These are phyloP conservation scores for Oryza longistaminata DNA, from an alignment of 176 grass and related monocot genomes.

Conservation along the genomic window DNA sequence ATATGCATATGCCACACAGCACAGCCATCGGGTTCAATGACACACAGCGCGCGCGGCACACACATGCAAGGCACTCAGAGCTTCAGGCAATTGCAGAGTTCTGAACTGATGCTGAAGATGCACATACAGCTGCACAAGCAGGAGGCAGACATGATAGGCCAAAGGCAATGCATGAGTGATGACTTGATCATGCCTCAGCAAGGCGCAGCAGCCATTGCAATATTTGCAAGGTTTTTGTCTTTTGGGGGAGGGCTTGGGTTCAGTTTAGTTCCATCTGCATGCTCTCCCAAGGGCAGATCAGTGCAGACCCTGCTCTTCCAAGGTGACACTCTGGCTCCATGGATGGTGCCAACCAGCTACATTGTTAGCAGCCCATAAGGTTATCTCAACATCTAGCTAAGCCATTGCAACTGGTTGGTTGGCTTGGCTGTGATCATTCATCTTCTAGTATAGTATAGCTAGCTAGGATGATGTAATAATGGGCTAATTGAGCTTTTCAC, in stretches of 20 bases:
- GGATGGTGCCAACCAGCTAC: not conserved
- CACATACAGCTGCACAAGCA: not conserved
- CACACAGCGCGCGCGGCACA: not conserved
- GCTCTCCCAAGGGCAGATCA: constrained; percentile 30
- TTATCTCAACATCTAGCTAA: not conserved
- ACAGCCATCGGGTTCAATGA: not conserved
- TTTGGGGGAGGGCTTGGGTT: not conserved
- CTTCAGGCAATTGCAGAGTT: not conserved
- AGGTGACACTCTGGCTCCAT: not conserved
- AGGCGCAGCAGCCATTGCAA: not conserved
- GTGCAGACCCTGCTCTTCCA: constrained; percentile 34
- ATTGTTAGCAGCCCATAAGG: constrained; percentile 32
- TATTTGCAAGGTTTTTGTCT: not conserved
- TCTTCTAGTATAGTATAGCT: too few relatives aligned
- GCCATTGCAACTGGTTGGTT: not conserved
- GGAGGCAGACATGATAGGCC: not conserved
- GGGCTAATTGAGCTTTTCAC: not conserved
- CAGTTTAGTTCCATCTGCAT: not conserved
- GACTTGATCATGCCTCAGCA: not conserved
- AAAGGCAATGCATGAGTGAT: not conserved
- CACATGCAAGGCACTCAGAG: not conserved
- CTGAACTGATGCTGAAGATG: not conserved
- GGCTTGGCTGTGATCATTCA: not conserved
- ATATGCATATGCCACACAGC: not conserved
- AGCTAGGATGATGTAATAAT: not conserved